Evolutionary conservation across 139 green algal genomes (phyloP).

Genomic region (Chlamydomonas schloesseri): DNA sequence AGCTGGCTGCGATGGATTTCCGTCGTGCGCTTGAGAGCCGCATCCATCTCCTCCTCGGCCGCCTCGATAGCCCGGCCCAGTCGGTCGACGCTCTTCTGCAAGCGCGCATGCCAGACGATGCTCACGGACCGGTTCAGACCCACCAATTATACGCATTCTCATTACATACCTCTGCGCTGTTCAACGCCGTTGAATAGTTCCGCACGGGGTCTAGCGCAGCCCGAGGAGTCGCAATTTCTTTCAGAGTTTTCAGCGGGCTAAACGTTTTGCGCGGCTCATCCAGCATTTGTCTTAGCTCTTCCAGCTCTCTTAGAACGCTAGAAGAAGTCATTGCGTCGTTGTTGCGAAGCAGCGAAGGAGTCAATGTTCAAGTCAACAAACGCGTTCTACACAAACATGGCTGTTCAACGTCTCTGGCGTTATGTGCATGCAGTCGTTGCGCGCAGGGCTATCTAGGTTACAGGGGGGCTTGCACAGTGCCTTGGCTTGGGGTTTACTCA

Average conservation of each 20-base stretch:
- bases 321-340: conserved; percentile 23
- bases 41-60: conserved; percentile 78
- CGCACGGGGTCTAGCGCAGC: not conserved
- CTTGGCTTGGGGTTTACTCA: no score
- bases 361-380: not conserved
- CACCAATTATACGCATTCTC: not conserved
- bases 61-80: conserved; percentile 73
- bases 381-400: no score
- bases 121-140: not conserved
- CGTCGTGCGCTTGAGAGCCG: conserved; percentile 58
- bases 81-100: conserved; percentile 66
- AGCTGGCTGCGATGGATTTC: conserved; percentile 65
- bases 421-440: no score
- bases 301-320: conserved; percentile 53
- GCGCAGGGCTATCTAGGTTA: no score
- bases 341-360: not conserved
- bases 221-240: not conserved
- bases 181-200: conserved; percentile 11
- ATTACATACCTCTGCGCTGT: conserved; percentile 38
- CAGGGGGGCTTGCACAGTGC: no score
- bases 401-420: no score
- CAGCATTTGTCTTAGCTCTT: conserved; percentile 50
- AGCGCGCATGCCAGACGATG: not conserved
- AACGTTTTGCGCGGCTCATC: conserved; percentile 33
- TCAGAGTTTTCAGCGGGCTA: conserved; percentile 6